Base-by-base conservation (phyloP, 768 basidiomycete genomes). In the Dictyophora rubrovolvata region DNA sequence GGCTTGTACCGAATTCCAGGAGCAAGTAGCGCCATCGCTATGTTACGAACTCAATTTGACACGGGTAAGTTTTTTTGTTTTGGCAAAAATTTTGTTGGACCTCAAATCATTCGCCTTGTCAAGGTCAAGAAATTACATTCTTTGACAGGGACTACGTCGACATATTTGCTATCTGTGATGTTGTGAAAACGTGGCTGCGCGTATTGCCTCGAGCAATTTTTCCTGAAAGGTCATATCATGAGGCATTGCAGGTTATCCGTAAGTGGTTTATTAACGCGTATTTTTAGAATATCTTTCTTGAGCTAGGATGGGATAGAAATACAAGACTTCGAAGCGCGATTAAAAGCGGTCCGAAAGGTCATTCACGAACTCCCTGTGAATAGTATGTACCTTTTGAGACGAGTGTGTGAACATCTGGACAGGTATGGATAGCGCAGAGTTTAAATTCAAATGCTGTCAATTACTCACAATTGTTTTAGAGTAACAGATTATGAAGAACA, bases 1-100 rank as follows among this genome's bases (percentile, higher is more conserved):
- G 90, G 90, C 16, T 88, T 93, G 23, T 93, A 92, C 72, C 89
- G 90, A 54, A 84, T 93, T 59, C 85, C 89, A 10, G 90, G 90
- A 1, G 87, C 89, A 6, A 75, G 76, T 12, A 80, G 78, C 0
- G 84, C 86, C 61, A 86, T 89, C 61, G 83, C 79, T 63, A 73
- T 77, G 14, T 75, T 91, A 35, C 85, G 83, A 61, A 85, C 89
- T 0, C 82, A 82, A 11, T 85, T 89, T 70, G 89, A 92, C 70
- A 74, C 80, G 65, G 88, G 84, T 84, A 62, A 20, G 71, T 60
- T 5, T 22, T 5, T 37, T 33, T n/a, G n/a, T 20, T 51, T 51
- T 22, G 12, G 50, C 20, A 10, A 4, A 14, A 14, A 3, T 20
- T 51, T 51, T 4, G 12, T 22, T 22, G 50, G 21, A 14, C 14